phyloP scores from a whole-genome alignment of 192 early-diverging fungal species.

The Coemansia asiatica region DNA sequence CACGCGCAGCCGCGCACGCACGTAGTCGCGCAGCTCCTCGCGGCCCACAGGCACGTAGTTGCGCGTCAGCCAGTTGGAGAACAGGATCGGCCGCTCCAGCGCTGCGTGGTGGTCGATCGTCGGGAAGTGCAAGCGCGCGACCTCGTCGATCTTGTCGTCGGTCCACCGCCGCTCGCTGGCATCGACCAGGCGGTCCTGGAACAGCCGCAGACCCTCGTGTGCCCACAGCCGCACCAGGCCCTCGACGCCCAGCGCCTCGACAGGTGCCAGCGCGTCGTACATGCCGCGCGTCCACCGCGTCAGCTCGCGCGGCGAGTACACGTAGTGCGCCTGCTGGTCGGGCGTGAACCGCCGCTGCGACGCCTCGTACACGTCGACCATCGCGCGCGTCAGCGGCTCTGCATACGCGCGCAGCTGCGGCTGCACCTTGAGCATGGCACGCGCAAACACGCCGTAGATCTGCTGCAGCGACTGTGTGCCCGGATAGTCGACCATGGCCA shows the following conservation, averaged over 20 bases:
- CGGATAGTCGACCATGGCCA: slow-evolving; percentile 98
- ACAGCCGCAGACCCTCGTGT: slow-evolving; percentile 95
- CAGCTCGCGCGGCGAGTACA: slow-evolving; percentile 99
- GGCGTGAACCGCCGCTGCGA: slow-evolving; percentile 94
- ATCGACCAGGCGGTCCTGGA: slow-evolving; percentile 96
- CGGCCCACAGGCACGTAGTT: slow-evolving; percentile 87
- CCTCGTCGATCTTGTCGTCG: slow-evolving; percentile 77
- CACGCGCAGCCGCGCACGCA: slow-evolving; percentile 89
- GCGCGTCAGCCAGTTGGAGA: slow-evolving; percentile 97
- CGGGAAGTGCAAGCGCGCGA: slow-evolving; percentile 88
- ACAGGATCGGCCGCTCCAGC: slow-evolving; percentile 87
- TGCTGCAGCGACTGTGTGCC: slow-evolving; percentile 86
- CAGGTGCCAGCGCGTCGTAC: slow-evolving; percentile 85
- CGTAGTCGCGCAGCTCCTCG: slow-evolving; percentile 88
- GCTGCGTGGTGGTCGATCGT: slow-evolving; percentile 67
- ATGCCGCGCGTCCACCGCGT: slow-evolving; percentile 99
- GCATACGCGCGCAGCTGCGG: slow-evolving; percentile 88
- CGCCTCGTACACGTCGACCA: slow-evolving; percentile 93
- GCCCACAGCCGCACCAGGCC: slow-evolving; percentile 95
- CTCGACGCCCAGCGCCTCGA: slow-evolving; percentile 78
- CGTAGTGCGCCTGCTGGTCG: slow-evolving; percentile 98
- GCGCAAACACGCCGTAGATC: slow-evolving; percentile 93
- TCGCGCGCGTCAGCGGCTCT: slow-evolving; percentile 87
- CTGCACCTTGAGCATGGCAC: slow-evolving; percentile 91
- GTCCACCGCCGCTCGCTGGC: slow-evolving; percentile 91